Conservation (phyloP, 2,329 filamentous ascomycete genomes). For the Alternaria arborescens region DNA sequence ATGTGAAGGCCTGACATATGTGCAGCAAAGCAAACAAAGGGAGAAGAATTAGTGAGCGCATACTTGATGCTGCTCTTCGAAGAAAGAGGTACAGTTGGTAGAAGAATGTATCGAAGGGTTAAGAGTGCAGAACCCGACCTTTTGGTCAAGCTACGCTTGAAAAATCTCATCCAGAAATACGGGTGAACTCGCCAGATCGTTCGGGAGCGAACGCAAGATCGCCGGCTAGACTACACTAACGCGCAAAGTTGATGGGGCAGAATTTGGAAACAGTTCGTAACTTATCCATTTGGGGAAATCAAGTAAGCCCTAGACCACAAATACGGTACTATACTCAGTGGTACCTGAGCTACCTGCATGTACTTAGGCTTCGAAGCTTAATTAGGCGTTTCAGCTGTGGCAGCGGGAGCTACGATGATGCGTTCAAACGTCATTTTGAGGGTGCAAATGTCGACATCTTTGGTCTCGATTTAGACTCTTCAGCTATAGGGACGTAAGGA, state of each 20-base stretch:
- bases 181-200: constrained; percentile 3
- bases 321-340: not conserved
- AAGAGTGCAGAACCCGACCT: constrained; percentile 4
- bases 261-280: constrained; percentile 4
- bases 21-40: constrained; percentile 7
- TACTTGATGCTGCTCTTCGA: constrained; percentile 1
- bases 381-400: constrained; percentile 1
- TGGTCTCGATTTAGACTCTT: not conserved
- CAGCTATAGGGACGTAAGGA: not conserved
- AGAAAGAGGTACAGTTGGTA: not conserved
- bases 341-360: constrained; percentile 10
- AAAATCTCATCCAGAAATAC: constrained; percentile 1
- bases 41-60: constrained; percentile 12
- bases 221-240: constrained; percentile 3
- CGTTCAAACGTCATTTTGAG: constrained; percentile 8
- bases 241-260: not conserved
- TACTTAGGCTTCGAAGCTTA: not conserved
- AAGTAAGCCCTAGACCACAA: constrained; percentile 1
- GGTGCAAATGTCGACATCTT: not conserved
- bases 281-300: not conserved
- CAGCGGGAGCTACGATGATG: constrained; percentile 1
- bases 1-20: constrained; percentile 13
- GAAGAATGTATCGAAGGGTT: not conserved
- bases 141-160: constrained; percentile 5
- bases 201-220: constrained; percentile 2